Evolutionary conservation across 441 rosid genomes (phyloP), one percentile per base, ranked within the genome.

Genomic region (Mallotus repandus): DNA sequence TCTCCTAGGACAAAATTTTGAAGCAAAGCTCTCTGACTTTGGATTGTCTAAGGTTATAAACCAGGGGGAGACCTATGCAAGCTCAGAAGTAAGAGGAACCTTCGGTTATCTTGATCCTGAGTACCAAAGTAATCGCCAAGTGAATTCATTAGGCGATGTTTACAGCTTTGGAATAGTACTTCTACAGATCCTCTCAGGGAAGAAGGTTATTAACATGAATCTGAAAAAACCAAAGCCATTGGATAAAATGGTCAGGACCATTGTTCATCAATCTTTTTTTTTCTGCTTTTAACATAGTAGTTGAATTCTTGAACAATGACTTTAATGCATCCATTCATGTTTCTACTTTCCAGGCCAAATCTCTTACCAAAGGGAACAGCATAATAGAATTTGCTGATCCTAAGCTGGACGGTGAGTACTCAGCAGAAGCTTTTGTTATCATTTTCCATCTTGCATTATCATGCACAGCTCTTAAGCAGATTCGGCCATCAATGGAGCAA

Each of bases 1-100:
- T 78, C 86, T 86, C 49, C 74, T 88, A 46, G 90, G 88, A 49
- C 79, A 74, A 12, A 81, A 84, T 57, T 86, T 88, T 61, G 84
- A 85, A 74, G 85, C 88, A 49, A 86, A 88, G 77, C 85, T 86
- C n/a, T 88, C 90, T 43, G 90, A 88, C 65, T 86, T 88, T 22
- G 86, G 92, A 46, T 75, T 85, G 71, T 81, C 84, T 4, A 88
- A 85, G 80, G 76, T 88, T 55, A 81, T 86, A 0, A 73, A 82
- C 65, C 18, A 74, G 12, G 88, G 84, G 2, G 82, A 85, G 74
- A 80, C 80, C 43, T 12, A 79, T 56, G 85, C 71, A 21, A 85
- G 82, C 81, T 83, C 89, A 62, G 92, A 88, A 81, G 87, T 88
- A 9, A 76, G 90, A 70, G 89, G 89, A 72, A 81, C 88, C 41